phyloP scores from a whole-genome alignment of 768 basidiomycete genomes.

The Russula brevipes region DNA sequence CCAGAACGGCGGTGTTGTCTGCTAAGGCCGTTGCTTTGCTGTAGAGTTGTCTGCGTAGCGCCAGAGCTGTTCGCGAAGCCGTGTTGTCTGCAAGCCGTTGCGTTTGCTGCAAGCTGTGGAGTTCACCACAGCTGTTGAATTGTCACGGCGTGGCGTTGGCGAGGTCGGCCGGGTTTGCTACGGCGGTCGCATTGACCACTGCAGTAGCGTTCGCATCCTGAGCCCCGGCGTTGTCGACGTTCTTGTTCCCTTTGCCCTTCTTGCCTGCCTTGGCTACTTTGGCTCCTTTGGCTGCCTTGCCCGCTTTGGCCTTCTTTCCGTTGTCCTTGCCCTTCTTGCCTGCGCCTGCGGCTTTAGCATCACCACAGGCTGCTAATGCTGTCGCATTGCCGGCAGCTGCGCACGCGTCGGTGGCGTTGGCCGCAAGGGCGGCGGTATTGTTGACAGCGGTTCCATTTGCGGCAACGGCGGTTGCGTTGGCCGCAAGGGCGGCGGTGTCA shows the following conservation, averaged over 20 bases:
- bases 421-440: background rate
- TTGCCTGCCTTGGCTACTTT: background rate
- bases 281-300: background rate
- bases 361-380: background rate
- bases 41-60: too few species aligned
- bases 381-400: background rate
- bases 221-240: background rate
- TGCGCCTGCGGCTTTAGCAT: too few species aligned
- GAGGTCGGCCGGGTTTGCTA: background rate
- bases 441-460: too few species aligned
- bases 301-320: background rate
- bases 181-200: background rate
- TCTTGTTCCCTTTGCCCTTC: background rate
- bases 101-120: background rate
- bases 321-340: too few species aligned
- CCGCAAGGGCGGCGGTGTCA: background rate
- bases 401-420: background rate
- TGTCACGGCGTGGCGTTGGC: background rate
- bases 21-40: accelerated
- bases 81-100: too few species aligned
- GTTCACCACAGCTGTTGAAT: background rate
- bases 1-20: background rate
- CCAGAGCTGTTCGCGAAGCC: too few species aligned
- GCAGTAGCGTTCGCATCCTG: background rate
- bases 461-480: too few species aligned